A percentile compares a stretch with the other conserved stretches of the same genome.
Evolutionary conservation across 2,329 filamentous ascomycete species (phyloP).

Genomic region (Aspergillus fumigatus): DNA sequence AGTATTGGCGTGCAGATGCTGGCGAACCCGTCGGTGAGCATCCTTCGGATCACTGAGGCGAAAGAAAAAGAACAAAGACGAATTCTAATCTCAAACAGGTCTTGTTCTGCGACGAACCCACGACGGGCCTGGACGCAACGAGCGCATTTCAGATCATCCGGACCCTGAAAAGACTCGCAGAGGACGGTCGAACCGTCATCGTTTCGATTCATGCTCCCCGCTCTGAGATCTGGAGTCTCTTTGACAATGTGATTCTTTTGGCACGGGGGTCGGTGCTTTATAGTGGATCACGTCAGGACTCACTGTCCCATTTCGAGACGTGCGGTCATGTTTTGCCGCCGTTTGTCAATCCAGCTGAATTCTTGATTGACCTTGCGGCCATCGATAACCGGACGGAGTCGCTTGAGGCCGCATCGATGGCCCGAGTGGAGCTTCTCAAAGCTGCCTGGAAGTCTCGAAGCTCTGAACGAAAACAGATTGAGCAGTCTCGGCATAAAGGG

Average conservation of each 20-base stretch:
- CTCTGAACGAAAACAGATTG: neutral
- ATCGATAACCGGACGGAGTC: constrained; percentile 67
- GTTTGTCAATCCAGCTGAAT: constrained; percentile 75
- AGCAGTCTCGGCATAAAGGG: constrained; percentile 3
- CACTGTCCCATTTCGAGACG: constrained; percentile 59
- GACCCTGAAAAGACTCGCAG: constrained; percentile 64
- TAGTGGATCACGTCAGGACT: constrained; percentile 56
- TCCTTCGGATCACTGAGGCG: no score
- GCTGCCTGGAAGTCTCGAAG: constrained; percentile 49
- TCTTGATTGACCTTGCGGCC: constrained; percentile 68
- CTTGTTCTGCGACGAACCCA: constrained; percentile 74
- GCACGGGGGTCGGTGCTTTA: constrained; percentile 65
- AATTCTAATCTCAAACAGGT: neutral
- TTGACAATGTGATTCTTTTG: constrained; percentile 67
- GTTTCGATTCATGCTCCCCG: constrained; percentile 73
- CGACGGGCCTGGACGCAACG: constrained; percentile 67
- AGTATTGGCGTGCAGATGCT: constrained; percentile 75
- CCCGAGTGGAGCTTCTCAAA: constrained; percentile 59
- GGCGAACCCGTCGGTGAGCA: constrained; percentile 65
- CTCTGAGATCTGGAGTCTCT: constrained; percentile 74
- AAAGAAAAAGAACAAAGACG: no score
- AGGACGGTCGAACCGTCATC: constrained; percentile 65
- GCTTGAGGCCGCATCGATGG: constrained; percentile 56
- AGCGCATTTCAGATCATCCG: constrained; percentile 70
- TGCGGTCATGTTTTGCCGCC: constrained; percentile 60